Evolutionary conservation across 2,329 filamentous ascomycete genomes (phyloP), one percentile per base, ranked within the genome.

Genomic region (Ophiobolus disseminans): DNA sequence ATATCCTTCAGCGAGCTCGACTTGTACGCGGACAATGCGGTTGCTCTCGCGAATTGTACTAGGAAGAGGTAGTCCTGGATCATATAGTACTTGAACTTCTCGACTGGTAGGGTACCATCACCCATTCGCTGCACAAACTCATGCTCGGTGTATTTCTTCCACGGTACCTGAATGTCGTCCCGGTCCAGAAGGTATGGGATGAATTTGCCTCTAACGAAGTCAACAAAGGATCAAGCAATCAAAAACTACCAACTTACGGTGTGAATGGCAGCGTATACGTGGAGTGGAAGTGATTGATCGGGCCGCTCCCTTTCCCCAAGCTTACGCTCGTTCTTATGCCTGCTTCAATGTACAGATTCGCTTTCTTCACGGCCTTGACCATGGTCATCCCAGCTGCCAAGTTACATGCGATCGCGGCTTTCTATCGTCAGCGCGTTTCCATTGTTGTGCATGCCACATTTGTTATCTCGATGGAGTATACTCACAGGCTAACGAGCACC

Each of bases 61-160:
- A 97, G 76, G 66, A 94, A 97, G 4, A 96, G 79, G 65, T 97
- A 97, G 65, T 97, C 93, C 63, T 97, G 93, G 8, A 94, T 82
- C 46, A 97, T 84, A 69, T 97, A 97, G 30, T 88, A 82, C 71
- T 91, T 94, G 78, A 96, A 97, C 0, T 86, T 87, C 34, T 88
- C 83, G 1, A 88, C 61, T 0, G 89, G 87, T 16, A 97, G 77
- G 6, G 83, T 87, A 0, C 91, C 91, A 49, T 87, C 80, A 0
- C 88, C 91, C 66, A 97, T 78, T 11, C 82, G 83, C 64, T 86
- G 78, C 32, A 96, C 89, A 65, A 97, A 97, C 0, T 87, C 84
- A 67, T 97, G 93, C 58, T 91, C 80, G 2, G 89, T 86, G 66
- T 91, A 95, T 10, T 78, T 76, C 38, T 86, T 77, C 93, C 93